A percentile compares a stretch with the other conserved stretches of the same genome.
Evolutionary conservation across 2,329 filamentous ascomycete species (phyloP).

Genomic region (Stemphylium beticola): DNA sequence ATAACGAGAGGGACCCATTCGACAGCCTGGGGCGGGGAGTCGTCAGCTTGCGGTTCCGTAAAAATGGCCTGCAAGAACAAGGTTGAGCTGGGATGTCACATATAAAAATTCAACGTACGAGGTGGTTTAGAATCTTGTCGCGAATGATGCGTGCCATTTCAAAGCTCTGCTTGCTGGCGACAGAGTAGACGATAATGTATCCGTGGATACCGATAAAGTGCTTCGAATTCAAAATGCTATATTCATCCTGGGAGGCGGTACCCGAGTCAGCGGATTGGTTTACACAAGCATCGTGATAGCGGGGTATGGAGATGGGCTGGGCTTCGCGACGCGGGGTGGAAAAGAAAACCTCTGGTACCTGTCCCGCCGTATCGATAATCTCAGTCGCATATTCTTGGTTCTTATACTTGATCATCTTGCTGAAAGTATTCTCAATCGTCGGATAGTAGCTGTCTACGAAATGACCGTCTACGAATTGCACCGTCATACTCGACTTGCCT

Average conservation of each 20-base stretch:
- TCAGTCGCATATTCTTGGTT: constrained; percentile 93
- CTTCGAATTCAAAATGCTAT: constrained; percentile 97
- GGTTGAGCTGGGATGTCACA: constrained; percentile 3
- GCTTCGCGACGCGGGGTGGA: constrained; percentile 20
- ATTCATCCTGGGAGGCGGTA: constrained; percentile 75
- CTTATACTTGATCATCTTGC: constrained; percentile 91
- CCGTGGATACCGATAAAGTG: constrained; percentile 99
- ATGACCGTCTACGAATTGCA: constrained; percentile 95
- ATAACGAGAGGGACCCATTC: constrained; percentile 93
- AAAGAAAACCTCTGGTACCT: constrained; percentile 62
- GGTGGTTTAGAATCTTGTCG: constrained; percentile 95
- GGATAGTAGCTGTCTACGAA: constrained; percentile 99
- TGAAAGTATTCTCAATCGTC: constrained; percentile 98
- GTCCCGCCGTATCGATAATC: constrained; percentile 97
- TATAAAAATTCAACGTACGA: constrained; percentile 63
- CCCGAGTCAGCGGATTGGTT: constrained; percentile 30
- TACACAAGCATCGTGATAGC: constrained; percentile 12
- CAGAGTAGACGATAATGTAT: constrained; percentile 98
- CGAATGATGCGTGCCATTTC: constrained; percentile 97
- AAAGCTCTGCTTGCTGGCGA: constrained; percentile 89
- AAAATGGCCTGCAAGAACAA: background rate
- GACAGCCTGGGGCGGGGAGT: constrained; percentile 67
- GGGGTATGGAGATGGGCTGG: constrained; percentile 20
- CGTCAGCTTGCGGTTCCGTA: constrained; percentile 11
- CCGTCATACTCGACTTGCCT: constrained; percentile 98